Evolutionary conservation across 176 grass and related monocot genomes (phyloP).

Genomic region (Eragrostis curvula): DNA sequence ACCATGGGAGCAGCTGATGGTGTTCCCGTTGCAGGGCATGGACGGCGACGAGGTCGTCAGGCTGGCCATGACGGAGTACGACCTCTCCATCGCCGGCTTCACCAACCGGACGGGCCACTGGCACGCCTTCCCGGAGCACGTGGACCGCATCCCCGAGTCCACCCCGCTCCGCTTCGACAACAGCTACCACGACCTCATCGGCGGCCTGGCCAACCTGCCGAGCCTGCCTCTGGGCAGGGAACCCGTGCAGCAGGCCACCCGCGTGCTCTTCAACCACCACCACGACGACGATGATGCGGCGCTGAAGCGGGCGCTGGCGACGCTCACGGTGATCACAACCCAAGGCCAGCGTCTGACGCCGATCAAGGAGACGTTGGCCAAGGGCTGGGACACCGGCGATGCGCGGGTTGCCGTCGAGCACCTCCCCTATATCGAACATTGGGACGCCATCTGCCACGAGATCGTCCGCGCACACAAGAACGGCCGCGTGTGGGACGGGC

Average conservation of each 20-base stretch:
- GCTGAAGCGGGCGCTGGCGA: neutral
- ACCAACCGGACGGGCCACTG: too few species aligned
- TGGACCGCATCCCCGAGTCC: too few species aligned
- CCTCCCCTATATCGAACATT: conserved; percentile 20
- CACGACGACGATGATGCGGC: neutral
- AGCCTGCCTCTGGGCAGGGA: neutral
- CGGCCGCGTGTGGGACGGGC: neutral
- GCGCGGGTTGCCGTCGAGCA: neutral
- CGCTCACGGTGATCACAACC: neutral
- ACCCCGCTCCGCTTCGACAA: neutral
- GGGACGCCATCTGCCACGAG: conserved; percentile 23
- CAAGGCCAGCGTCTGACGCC: neutral
- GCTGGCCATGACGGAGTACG: too few species aligned
- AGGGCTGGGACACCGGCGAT: neutral
- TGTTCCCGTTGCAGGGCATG: too few species aligned
- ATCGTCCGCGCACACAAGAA: neutral
- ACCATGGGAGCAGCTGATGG: too few species aligned
- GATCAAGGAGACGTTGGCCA: neutral
- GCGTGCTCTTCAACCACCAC: too few species aligned
- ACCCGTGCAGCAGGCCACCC: neutral
- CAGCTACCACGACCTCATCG: conserved; percentile 26
- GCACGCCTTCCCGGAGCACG: too few species aligned
- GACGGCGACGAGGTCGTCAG: too few species aligned
- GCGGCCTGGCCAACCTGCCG: neutral
- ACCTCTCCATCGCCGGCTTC: too few species aligned